Evolutionary conservation across 441 rosid species (phyloP).

Genomic region (Viola pubescens): DNA sequence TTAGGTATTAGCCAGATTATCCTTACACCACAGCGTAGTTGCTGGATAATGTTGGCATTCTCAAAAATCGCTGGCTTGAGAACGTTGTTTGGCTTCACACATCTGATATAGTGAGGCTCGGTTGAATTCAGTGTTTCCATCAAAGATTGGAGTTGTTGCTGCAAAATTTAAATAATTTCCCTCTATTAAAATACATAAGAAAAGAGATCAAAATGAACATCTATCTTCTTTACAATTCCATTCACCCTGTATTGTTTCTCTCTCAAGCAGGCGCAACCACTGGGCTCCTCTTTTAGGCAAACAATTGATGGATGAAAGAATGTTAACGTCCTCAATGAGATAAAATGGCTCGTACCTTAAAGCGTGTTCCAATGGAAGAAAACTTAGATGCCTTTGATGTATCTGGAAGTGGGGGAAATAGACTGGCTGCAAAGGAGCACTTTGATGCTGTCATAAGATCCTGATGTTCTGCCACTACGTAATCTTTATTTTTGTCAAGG

Average conservation of each 20-base stretch:
- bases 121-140: constrained; percentile 96
- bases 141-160: constrained; percentile 98
- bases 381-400: constrained; percentile 94
- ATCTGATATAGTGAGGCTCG: constrained; percentile 99
- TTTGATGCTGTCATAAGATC: constrained; percentile 80
- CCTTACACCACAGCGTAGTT: constrained; percentile 99
- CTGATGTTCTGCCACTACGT: constrained; percentile 99
- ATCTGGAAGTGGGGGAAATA: constrained; percentile 88
- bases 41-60: constrained; percentile 90
- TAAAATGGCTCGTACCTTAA: constrained; percentile 48
- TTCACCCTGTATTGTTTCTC: neutral
- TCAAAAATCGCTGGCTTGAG: constrained; percentile 98
- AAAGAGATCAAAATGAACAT: neutral
- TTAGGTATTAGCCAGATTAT: constrained; percentile 22
- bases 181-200: constrained; percentile 20
- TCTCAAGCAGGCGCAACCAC: constrained; percentile 1
- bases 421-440: constrained; percentile 73
- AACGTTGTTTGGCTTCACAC: constrained; percentile 97
- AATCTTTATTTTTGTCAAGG: constrained; percentile 99
- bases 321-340: constrained; percentile 3
- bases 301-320: constrained; percentile 3
- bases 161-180: constrained; percentile 29
- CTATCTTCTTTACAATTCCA: neutral
- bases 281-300: neutral
- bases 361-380: constrained; percentile 98